phyloP scores from a whole-genome alignment of 805 yeast species.

The Lipomyces anomalus region DNA sequence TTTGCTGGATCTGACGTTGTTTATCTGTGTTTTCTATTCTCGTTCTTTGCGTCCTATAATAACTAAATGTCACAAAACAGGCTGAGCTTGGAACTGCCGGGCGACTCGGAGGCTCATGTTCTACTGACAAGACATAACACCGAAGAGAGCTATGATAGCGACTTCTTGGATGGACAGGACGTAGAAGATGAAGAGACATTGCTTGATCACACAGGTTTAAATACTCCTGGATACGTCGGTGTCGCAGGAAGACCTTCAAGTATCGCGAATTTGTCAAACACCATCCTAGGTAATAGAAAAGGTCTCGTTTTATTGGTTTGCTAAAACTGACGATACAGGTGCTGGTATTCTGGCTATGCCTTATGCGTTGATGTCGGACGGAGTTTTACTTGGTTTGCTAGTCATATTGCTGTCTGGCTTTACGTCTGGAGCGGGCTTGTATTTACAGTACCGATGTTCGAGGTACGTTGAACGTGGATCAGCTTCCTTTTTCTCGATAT shows the following conservation, averaged over 20 bases:
- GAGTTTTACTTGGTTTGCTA: slow-evolving; percentile 49
- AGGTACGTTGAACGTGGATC: slow-evolving; percentile 50
- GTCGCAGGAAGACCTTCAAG: slow-evolving; percentile 19
- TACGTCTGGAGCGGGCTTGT: slow-evolving; percentile 62
- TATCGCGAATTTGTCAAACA: slow-evolving; percentile 52
- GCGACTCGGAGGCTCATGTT: too few relatives aligned
- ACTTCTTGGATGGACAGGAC: too few relatives aligned
- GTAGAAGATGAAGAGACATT: not conserved
- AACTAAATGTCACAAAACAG: too few relatives aligned
- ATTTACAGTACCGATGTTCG: slow-evolving; percentile 55
- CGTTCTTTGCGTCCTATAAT: too few relatives aligned
- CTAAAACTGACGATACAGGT: slow-evolving; percentile 39
- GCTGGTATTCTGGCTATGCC: slow-evolving; percentile 78
- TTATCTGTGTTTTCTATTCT: too few relatives aligned
- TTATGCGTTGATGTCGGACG: slow-evolving; percentile 59
- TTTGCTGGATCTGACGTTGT: too few relatives aligned
- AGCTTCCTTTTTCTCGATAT: slow-evolving; percentile 64
- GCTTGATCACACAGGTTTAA: not conserved
- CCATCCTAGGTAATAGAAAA: slow-evolving; percentile 40
- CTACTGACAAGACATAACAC: too few relatives aligned
- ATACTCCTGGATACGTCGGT: slow-evolving; percentile 8
- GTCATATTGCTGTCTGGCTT: slow-evolving; percentile 55
- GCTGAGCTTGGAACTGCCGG: too few relatives aligned
- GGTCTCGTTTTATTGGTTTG: not conserved
- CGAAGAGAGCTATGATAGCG: too few relatives aligned